A percentile compares a stretch with the other conserved stretches of the same genome.
phyloP scores from a whole-genome alignment of 768 basidiomycete genomes.

The Dacryopinax primogenitus region DNA sequence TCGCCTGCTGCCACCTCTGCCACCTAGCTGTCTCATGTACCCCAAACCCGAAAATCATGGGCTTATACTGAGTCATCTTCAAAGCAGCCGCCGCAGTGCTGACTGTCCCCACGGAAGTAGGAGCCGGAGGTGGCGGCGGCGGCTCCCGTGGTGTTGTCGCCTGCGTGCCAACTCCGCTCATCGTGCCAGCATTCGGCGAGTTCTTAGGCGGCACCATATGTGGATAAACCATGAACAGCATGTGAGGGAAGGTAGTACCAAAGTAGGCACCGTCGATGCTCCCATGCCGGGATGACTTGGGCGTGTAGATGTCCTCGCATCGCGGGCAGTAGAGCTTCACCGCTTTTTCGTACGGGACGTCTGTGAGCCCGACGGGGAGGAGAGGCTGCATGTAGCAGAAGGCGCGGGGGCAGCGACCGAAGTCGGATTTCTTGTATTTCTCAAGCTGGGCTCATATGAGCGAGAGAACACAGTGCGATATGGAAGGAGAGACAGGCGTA shows the following conservation, averaged over 20 bases:
- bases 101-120: conserved; percentile 54
- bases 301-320: conserved; percentile 97
- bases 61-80: conserved; percentile 85
- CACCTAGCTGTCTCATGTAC: conserved; percentile 85
- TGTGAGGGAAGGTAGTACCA: conserved; percentile 93
- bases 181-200: conserved; percentile 28
- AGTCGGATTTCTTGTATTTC: conserved; percentile 97
- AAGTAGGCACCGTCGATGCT: conserved; percentile 98
- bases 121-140: neutral
- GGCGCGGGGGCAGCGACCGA: conserved; percentile 95
- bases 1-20: conserved; percentile 91
- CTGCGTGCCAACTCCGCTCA: conserved; percentile 28
- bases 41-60: conserved; percentile 94
- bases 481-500: conserved; percentile 7
- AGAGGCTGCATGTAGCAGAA: conserved; percentile 89
- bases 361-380: conserved; percentile 90
- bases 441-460: conserved; percentile 41
- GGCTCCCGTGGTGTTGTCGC: conserved; percentile 38
- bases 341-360: conserved; percentile 95
- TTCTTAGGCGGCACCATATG: conserved; percentile 74
- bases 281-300: conserved; percentile 92
- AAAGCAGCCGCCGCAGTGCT: conserved; percentile 72
- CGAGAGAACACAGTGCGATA: neutral
- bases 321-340: conserved; percentile 98
- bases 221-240: conserved; percentile 94